phyloP scores from a whole-genome alignment of 2,329 filamentous ascomycete genomes.

The Verticillium klebahnii region DNA sequence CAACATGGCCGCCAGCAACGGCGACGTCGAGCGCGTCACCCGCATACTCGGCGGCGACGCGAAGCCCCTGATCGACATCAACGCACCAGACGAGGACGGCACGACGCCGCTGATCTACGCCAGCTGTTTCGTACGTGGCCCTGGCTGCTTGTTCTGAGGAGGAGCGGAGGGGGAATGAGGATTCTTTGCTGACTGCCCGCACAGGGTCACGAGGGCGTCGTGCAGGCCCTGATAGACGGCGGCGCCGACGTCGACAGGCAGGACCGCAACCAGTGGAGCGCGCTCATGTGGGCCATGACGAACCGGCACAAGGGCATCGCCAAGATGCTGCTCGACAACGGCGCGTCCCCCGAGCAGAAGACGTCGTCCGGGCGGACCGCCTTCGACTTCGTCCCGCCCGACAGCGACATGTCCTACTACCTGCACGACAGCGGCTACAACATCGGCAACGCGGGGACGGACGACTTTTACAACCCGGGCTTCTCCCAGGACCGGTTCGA shows the following conservation, averaged over 20 bases:
- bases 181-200: neutral
- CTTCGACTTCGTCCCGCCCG: constrained; percentile 90
- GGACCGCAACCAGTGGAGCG: constrained; percentile 95
- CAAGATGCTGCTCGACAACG: constrained; percentile 86
- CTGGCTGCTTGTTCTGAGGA: neutral
- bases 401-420: constrained; percentile 96
- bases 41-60: constrained; percentile 72
- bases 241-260: constrained; percentile 89
- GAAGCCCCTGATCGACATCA: constrained; percentile 73
- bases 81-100: constrained; percentile 87
- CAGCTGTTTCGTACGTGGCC: constrained; percentile 78
- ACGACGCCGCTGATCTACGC: constrained; percentile 97
- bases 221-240: constrained; percentile 75
- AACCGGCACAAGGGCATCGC: constrained; percentile 96
- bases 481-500: constrained; percentile 93
- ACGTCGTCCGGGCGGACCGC: constrained; percentile 91
- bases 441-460: constrained; percentile 73
- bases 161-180: neutral
- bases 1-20: constrained; percentile 95
- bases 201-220: constrained; percentile 84
- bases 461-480: constrained; percentile 92
- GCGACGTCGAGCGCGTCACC: constrained; percentile 76
- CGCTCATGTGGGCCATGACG: constrained; percentile 99
- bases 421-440: constrained; percentile 90
- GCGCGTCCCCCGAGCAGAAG: constrained; percentile 92